A percentile compares a stretch with the other conserved stretches of the same genome.
phyloP scores from a whole-genome alignment of 352 stramenopile species.

The Paralagenidium karlingii region DNA sequence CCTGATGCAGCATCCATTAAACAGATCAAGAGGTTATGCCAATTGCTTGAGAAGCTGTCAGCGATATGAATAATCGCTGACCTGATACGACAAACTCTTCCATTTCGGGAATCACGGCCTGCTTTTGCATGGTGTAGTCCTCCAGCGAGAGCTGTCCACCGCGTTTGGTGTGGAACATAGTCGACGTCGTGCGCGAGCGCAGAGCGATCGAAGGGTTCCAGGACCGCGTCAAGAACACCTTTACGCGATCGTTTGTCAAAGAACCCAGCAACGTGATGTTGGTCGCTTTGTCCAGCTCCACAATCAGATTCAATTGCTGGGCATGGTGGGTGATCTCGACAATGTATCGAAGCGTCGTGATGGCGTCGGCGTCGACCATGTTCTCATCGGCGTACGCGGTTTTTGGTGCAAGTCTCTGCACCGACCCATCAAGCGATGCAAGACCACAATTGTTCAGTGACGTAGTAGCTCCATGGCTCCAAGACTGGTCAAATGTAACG shows the following conservation, averaged over 20 bases:
- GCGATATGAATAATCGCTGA: too few relatives aligned
- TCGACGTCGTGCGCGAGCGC: background rate
- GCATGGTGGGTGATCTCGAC: conserved; percentile 62
- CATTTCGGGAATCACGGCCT: too few relatives aligned
- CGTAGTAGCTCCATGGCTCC: too few relatives aligned
- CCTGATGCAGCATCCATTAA: conserved; percentile 12
- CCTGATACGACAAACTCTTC: conserved; percentile 63
- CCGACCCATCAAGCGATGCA: background rate
- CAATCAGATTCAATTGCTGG: conserved; percentile 53
- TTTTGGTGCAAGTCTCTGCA: background rate
- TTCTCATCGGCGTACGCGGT: conserved; percentile 50
- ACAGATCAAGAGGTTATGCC: background rate
- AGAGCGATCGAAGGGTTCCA: background rate
- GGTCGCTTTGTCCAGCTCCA: conserved; percentile 54
- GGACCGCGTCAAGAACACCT: conserved; percentile 22
- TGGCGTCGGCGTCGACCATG: conserved; percentile 73
- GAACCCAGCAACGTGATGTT: conserved; percentile 76
- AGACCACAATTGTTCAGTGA: too few relatives aligned
- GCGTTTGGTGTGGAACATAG: too few relatives aligned
- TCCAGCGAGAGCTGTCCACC: too few relatives aligned
- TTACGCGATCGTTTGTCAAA: conserved; percentile 33
- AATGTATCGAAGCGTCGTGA: conserved; percentile 71
- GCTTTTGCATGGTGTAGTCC: too few relatives aligned
- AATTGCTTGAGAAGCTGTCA: too few relatives aligned
- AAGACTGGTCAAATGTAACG: background rate